Evolutionary conservation across 495 filamentous ascomycete species (phyloP).

Genomic region (Trichocladium uniseriatum): DNA sequence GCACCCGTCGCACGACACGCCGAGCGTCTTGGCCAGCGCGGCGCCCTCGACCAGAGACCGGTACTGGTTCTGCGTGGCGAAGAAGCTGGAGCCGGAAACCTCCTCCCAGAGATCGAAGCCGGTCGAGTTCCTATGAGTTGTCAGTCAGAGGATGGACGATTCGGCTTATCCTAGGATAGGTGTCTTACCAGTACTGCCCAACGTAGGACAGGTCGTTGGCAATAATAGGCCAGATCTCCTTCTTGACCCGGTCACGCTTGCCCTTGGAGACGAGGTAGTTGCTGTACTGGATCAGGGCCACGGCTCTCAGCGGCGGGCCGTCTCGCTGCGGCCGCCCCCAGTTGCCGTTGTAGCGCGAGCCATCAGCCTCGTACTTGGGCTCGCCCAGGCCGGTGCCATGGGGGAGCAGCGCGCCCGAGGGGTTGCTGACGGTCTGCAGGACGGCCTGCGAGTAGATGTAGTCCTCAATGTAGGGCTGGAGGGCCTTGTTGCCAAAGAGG

Average conservation of each 20-base stretch:
- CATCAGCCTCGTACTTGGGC: conserved; percentile 39
- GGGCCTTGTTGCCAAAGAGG: conserved; percentile 36
- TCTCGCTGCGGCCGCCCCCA: conserved; percentile 53
- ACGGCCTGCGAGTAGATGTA: conserved; percentile 49
- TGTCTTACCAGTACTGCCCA: conserved; percentile 51
- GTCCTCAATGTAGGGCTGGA: conserved; percentile 44
- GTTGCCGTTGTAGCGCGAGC: conserved; percentile 19
- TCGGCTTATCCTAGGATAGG: too few relatives aligned
- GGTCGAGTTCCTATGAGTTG: conserved; percentile 37
- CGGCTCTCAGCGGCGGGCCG: conserved; percentile 56
- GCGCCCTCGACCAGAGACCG: conserved; percentile 50
- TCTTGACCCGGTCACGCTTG: conserved; percentile 27
- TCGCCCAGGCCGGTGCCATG: conserved; percentile 43
- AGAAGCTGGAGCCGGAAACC: conserved; percentile 51
- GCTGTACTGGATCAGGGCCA: conserved; percentile 38
- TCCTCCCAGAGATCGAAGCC: conserved; percentile 67
- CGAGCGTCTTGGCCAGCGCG: conserved; percentile 39
- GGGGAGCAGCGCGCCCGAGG: conserved; percentile 41
- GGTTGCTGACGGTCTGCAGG: conserved; percentile 49
- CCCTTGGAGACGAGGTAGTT: conserved; percentile 37
- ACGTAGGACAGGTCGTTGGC: conserved; percentile 57
- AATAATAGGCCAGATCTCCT: conserved; percentile 50
- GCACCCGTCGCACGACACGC: conserved; percentile 32
- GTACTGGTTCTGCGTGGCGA: conserved; percentile 32
- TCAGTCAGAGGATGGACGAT: not conserved